phyloP scores from a whole-genome alignment of 2,329 filamentous ascomycete species.

The Calonectria honghensis region DNA sequence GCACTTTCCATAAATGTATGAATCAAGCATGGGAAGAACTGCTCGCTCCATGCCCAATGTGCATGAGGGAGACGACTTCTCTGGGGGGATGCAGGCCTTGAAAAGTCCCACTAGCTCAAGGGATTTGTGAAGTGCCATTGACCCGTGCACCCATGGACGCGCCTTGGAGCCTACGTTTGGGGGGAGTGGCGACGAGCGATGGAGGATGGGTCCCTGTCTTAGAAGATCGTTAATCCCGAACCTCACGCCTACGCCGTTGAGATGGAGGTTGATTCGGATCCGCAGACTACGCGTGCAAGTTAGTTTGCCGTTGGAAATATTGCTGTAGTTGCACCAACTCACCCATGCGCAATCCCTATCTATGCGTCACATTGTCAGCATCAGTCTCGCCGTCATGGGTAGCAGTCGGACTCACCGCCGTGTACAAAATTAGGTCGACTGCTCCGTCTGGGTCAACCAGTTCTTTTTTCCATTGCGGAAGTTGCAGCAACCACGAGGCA shows the following conservation, averaged over 20 bases:
- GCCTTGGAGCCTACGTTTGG: conserved; percentile 6
- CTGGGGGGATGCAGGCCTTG: conserved; percentile 39
- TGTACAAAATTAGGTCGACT: conserved; percentile 51
- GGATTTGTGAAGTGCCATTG: conserved; percentile 44
- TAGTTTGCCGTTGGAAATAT: neutral
- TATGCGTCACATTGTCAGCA: conserved; percentile 39
- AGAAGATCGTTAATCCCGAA: conserved; percentile 34
- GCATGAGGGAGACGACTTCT: conserved; percentile 52
- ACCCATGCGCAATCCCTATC: conserved; percentile 51
- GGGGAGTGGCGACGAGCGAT: conserved; percentile 10
- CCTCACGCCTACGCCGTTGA: conserved; percentile 11
- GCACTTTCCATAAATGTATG: conserved; percentile 24
- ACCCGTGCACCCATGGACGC: conserved; percentile 26
- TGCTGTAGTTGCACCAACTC: conserved; percentile 14
- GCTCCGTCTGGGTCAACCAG: conserved; percentile 44
- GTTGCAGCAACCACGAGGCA: conserved; percentile 45
- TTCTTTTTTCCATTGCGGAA: conserved; percentile 43
- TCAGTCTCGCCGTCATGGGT: neutral
- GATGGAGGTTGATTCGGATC: conserved; percentile 48
- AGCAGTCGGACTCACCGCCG: conserved; percentile 46
- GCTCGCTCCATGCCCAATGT: conserved; percentile 45
- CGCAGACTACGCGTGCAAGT: conserved; percentile 41
- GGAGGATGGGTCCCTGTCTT: conserved; percentile 25
- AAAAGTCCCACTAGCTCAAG: conserved; percentile 47
- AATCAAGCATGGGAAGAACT: conserved; percentile 38